Evolutionary conservation across 495 filamentous ascomycete species (phyloP).

Genomic region (Parathielavia appendiculata): DNA sequence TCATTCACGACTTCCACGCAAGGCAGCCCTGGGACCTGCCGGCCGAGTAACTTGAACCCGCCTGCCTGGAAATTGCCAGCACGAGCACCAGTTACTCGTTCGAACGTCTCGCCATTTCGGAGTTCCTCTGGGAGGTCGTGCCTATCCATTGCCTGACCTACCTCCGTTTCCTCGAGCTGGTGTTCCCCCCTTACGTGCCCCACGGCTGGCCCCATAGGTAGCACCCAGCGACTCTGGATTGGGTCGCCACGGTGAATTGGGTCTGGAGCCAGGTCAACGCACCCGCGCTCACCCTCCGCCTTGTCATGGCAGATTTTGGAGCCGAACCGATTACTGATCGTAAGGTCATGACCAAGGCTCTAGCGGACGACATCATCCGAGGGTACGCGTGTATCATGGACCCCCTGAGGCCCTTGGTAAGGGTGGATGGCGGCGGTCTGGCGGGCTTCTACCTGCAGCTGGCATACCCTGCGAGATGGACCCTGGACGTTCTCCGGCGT

Average conservation of each 20-base stretch:
- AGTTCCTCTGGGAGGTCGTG: conserved; percentile 4
- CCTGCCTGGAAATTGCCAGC: not conserved
- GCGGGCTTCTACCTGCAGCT: not conserved
- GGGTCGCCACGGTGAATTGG: not conserved
- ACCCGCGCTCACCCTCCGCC: not conserved
- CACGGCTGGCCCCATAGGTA: not conserved
- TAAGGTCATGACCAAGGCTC: not conserved
- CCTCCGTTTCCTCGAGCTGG: not conserved
- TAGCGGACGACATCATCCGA: not conserved
- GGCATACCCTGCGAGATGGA: not conserved
- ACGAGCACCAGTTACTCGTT: not conserved
- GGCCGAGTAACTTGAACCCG: not conserved
- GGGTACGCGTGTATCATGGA: not conserved
- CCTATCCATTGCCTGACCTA: conserved; percentile 1
- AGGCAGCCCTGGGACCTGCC: not conserved
- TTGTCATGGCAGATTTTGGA: not conserved
- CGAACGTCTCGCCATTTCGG: not conserved
- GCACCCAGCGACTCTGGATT: not conserved
- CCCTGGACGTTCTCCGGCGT: not conserved
- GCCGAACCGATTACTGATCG: not conserved
- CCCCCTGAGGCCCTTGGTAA: not conserved
- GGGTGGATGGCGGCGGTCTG: not conserved
- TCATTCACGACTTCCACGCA: conserved; percentile 5
- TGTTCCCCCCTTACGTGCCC: not conserved
- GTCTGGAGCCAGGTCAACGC: not conserved